Percentiles rank a stretch among this genome's conserved stretches.
Evolutionary conservation across 2,329 filamentous ascomycete species (phyloP).

Genomic region (Pseudogymnoascus sp.): DNA sequence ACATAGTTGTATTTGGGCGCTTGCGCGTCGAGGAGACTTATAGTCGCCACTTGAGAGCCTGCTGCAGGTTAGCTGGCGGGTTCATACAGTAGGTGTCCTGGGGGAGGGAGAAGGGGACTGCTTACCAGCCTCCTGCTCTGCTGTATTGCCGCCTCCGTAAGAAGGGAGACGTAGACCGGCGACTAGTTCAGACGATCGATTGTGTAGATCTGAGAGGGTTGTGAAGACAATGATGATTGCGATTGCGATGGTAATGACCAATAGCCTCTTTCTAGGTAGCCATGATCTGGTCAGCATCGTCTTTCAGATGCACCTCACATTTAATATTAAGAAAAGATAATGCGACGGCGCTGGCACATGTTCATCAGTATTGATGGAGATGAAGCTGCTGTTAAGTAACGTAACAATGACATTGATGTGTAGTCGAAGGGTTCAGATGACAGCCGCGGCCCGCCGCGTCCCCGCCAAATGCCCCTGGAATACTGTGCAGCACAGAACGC

Average conservation of each 20-base stretch:
- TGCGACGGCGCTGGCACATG: not conserved
- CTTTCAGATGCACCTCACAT: conserved; percentile 6
- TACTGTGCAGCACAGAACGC: not conserved
- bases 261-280: conserved; percentile 12
- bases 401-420: not conserved
- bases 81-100: not conserved
- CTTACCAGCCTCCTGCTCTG: not conserved
- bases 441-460: not conserved
- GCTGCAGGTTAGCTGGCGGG: conserved; percentile 2
- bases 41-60: not conserved
- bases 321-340: not conserved
- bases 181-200: not conserved
- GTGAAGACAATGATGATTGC: conserved; percentile 12
- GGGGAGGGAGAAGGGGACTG: not conserved
- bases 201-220: conserved; percentile 9
- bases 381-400: not conserved
- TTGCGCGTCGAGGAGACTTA: not conserved
- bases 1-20: conserved; percentile 10
- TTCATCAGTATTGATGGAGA: not conserved
- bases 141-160: not conserved
- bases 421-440: not conserved
- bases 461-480: not conserved
- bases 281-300: conserved; percentile 13
- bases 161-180: not conserved
- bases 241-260: not conserved